Conservation (phyloP, 148 eudicot species). For the Amaranthus hypochondriacus region DNA sequence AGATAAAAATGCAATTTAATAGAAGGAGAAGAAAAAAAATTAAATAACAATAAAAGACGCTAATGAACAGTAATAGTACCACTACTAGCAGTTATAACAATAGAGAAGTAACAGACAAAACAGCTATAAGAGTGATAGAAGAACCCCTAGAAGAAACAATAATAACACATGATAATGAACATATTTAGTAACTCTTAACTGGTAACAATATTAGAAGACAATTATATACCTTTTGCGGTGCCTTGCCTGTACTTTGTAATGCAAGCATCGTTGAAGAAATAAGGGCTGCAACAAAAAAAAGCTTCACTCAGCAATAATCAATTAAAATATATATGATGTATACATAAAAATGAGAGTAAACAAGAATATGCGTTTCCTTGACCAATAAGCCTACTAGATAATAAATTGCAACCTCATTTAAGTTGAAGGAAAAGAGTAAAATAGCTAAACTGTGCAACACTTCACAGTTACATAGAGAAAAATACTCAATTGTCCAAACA, state of each 20-base stretch:
- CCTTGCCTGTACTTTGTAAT: conserved; percentile 73
- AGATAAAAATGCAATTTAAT: neutral
- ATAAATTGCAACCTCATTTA: no score
- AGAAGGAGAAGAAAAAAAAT: neutral
- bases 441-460: no score
- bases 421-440: no score
- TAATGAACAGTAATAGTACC: neutral
- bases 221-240: conserved; percentile 51
- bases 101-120: conserved; percentile 1
- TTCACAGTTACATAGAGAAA: no score
- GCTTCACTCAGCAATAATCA: conserved; percentile 22
- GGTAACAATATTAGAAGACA: neutral
- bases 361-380: neutral
- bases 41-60: neutral
- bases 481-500: no score
- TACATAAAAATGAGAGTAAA: neutral
- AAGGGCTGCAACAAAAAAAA: conserved; percentile 57
- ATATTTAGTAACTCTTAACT: neutral
- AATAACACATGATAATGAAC: conserved; percentile 3
- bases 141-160: neutral
- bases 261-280: conserved; percentile 82
- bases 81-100: neutral
- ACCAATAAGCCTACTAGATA: no score
- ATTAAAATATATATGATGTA: no score
- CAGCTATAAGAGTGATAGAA: neutral